These are phyloP conservation scores for Huntiella moniliformis DNA, from an alignment of 2,329 filamentous ascomycete genomes.

Conservation along the genomic window DNA sequence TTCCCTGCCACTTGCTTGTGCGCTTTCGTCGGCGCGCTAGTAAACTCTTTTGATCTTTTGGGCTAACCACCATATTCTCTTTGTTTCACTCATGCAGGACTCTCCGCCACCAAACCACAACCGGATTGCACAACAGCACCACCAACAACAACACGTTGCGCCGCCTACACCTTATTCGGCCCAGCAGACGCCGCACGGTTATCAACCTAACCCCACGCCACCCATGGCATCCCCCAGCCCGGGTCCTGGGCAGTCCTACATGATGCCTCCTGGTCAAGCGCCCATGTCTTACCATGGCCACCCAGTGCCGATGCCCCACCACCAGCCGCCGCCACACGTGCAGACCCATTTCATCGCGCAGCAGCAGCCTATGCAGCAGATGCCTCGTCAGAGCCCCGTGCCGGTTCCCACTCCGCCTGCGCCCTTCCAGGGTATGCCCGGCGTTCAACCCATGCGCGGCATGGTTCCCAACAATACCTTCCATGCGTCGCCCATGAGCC, in stretches of 20 bases:
- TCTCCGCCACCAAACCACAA: not conserved
- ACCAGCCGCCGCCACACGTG: conserved; percentile 19
- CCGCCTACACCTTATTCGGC: conserved; percentile 6
- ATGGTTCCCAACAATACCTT: conserved; percentile 3
- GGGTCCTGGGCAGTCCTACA: conserved; percentile 9
- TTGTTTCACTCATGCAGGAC: not conserved
- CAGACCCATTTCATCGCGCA: conserved; percentile 14
- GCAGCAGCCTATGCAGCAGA: conserved; percentile 12
- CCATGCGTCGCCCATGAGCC: not conserved
- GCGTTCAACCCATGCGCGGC: conserved; percentile 3
- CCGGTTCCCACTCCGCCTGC: conserved; percentile 5
- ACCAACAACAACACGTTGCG: conserved; percentile 7
- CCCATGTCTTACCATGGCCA: conserved; percentile 11
- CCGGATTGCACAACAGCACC: not conserved
- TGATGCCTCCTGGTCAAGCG: conserved; percentile 10
- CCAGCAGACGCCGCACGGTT: conserved; percentile 12
- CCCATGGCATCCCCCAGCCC: conserved; percentile 9
- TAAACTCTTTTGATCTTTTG: not conserved
- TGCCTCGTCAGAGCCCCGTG: conserved; percentile 9
- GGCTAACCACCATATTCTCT: not conserved
- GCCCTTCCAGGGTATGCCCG: conserved; percentile 7
- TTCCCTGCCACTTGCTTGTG: not conserved
- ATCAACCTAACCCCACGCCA: conserved; percentile 11
- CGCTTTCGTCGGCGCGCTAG: not conserved
- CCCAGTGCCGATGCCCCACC: conserved; percentile 6